These are phyloP conservation scores for Balansia obtecta DNA, from an alignment of 2,329 filamentous ascomycete species.

Conservation along the genomic window DNA sequence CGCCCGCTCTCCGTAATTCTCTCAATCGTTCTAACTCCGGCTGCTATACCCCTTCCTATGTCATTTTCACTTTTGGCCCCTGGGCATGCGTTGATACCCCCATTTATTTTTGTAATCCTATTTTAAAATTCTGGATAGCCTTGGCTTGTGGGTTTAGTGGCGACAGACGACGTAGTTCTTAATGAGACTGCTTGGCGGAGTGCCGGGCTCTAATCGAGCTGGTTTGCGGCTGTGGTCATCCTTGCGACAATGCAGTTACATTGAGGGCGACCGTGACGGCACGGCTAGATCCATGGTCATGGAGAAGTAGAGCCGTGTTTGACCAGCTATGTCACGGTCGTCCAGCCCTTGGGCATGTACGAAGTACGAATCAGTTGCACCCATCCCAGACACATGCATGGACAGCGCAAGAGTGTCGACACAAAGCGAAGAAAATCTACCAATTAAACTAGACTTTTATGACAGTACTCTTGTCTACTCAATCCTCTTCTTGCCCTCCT, in stretches of 20 bases:
- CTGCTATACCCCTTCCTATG: neutral
- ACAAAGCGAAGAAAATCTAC: neutral
- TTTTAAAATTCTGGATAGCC: conserved; percentile 5
- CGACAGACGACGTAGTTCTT: neutral
- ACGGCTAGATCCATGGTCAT: too few relatives aligned
- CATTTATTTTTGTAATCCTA: conserved; percentile 4
- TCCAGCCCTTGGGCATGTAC: too few relatives aligned
- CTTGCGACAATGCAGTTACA: too few relatives aligned
- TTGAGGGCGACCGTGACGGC: too few relatives aligned
- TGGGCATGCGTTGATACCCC: conserved; percentile 1
- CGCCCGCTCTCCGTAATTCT: too few relatives aligned
- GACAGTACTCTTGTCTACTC: conserved; percentile 41
- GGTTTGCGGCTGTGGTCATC: too few relatives aligned
- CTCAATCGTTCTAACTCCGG: too few relatives aligned
- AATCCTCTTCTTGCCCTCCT: conserved; percentile 98
- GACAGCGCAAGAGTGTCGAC: neutral
- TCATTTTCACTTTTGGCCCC: neutral
- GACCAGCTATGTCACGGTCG: too few relatives aligned
- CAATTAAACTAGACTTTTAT: neutral
- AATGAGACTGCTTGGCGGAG: neutral
- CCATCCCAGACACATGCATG: too few relatives aligned
- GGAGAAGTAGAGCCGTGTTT: too few relatives aligned
- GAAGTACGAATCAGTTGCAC: too few relatives aligned
- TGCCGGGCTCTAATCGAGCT: too few relatives aligned
- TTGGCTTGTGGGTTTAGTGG: neutral